Evolutionary conservation across 345 rosid species (phyloP), one percentile per base, ranked within the genome.

Genomic region (Gossypium australe): DNA sequence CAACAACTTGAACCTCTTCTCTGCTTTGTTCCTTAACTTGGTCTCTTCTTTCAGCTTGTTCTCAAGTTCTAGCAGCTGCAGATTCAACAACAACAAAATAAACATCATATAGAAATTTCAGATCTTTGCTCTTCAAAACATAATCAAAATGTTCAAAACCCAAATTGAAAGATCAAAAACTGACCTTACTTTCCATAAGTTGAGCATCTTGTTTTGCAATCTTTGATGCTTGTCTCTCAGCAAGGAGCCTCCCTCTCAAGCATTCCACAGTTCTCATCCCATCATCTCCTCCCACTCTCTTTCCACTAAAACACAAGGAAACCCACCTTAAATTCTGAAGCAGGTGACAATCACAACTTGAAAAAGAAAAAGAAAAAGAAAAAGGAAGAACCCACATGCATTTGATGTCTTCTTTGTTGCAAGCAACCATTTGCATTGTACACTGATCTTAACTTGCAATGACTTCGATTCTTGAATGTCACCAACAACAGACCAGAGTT

Each of bases 201-300:
- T 87, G 87, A 67, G 97, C 92, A n/a, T 89, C 89, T 67, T 92
- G 84, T 71, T 89, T 92, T 11, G 89, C 93, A 62, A 73, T 74
- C 81, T 74, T 91, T 53, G 98, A 92, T 77, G 88, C 87, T 78
- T 92, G 95, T 76, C 98, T 92, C 82, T 92, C 97, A 24, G 98
- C 93, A 65, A 88, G 85, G 73, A 94, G 71, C 79, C 95, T 91
- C 69, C 97, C 98, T 87, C 97, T 89, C 44, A 94, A 78, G 78
- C 92, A 87, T 77, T 90, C 92, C 55, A 89, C 52, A 25, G 94
- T 91, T 80, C 86, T 87, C 67, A 81, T 55, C 47, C 85, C 78
- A 20, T 76, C 83, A 18, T 78, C 82, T 66, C 60, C 87, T 62
- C 78, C 89, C 72, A 78, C 78, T 59, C 82, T 89, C 47, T 61